Conservation (phyloP, 768 basidiomycete genomes). For the Lepiota venenata region DNA sequence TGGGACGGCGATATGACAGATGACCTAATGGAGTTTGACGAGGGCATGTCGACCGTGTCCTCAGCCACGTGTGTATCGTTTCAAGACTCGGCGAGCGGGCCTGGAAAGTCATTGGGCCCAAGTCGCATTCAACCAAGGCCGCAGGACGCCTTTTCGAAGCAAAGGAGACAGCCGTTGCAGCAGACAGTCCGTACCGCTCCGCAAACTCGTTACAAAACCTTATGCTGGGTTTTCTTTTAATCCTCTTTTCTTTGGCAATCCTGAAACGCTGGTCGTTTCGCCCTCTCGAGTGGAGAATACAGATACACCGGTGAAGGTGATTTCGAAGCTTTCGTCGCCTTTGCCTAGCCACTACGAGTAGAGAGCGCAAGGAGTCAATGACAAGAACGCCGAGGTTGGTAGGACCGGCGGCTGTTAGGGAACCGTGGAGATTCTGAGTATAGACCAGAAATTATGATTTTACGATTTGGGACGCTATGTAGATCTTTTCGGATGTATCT, state of each 20-base stretch:
- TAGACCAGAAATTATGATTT: not conserved
- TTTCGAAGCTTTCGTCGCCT: not conserved
- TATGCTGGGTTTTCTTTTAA: constrained; percentile 37
- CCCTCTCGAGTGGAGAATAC: constrained; percentile 3
- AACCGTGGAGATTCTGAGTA: constrained; percentile 8
- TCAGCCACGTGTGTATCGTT: constrained; percentile 30
- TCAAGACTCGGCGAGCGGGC: not conserved
- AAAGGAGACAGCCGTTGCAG: not conserved
- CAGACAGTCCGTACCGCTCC: constrained; percentile 11
- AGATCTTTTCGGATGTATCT: constrained; percentile 1
- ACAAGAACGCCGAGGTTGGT: not conserved
- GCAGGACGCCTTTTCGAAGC: not conserved
- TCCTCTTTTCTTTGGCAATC: constrained; percentile 30
- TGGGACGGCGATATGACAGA: not conserved
- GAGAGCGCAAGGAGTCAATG: constrained; percentile 5
- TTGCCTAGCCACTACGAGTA: not conserved
- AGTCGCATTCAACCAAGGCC: not conserved
- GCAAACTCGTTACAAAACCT: constrained; percentile 22
- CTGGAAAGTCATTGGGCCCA: not conserved
- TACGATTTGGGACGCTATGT: not conserved
- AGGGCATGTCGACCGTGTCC: constrained; percentile 25
- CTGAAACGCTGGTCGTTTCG: constrained; percentile 14
- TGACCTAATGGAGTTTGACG: constrained; percentile 21
- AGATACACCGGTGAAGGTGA: constrained; percentile 1
- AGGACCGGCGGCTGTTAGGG: constrained; percentile 7